Conservation (phyloP, 495 filamentous ascomycete species). For the Letharia columbiana region DNA sequence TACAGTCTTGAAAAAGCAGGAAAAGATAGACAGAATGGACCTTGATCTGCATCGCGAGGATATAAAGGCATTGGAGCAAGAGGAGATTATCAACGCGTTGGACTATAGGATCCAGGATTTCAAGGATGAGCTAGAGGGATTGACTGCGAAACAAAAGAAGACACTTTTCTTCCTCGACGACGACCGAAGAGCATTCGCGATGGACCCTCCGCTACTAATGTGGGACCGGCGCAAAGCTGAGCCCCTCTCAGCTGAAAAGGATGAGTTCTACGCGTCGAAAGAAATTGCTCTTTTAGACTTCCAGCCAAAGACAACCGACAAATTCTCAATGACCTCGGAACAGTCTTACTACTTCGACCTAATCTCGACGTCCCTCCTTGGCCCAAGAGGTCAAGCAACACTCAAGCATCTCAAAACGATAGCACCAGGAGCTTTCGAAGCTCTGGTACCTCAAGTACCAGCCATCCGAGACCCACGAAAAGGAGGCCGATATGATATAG, state of each 20-base stretch:
- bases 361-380: constrained; percentile 22
- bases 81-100: constrained; percentile 23
- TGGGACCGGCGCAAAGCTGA: constrained; percentile 60
- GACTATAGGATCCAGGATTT: constrained; percentile 11
- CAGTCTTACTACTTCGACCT: constrained; percentile 13
- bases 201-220: constrained; percentile 40
- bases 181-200: constrained; percentile 37
- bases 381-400: neutral
- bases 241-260: constrained; percentile 38
- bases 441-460: constrained; percentile 26
- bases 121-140: constrained; percentile 21
- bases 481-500: constrained; percentile 30
- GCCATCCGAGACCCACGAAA: constrained; percentile 28
- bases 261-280: constrained; percentile 50
- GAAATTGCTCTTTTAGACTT: constrained; percentile 36
- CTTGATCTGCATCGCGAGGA: constrained; percentile 24
- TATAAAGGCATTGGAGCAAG: constrained; percentile 29
- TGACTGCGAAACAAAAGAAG: constrained; percentile 21
- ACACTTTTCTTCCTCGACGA: constrained; percentile 33
- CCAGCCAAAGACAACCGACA: constrained; percentile 30
- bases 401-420: constrained; percentile 24
- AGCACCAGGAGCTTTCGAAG: constrained; percentile 29
- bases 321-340: constrained; percentile 26
- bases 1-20: constrained; percentile 25
- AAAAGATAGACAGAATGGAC: constrained; percentile 30